Evolutionary conservation across 2,329 filamentous ascomycete species (phyloP).

Genomic region (Sporothrix euskadiensis): DNA sequence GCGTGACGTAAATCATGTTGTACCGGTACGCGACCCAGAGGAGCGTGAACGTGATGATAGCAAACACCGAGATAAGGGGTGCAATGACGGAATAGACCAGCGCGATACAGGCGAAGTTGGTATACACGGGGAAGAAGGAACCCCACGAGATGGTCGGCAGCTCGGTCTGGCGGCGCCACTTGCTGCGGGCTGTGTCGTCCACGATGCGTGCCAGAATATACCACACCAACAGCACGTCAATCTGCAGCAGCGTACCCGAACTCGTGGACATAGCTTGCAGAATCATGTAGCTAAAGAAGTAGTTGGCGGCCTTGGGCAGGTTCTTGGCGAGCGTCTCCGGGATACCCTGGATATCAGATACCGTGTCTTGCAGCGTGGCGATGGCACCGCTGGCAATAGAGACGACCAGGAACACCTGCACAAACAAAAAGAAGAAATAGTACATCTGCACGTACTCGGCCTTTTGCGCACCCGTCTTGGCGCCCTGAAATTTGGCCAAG

Average conservation of each 20-base stretch:
- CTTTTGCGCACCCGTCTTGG: slow-evolving; percentile 76
- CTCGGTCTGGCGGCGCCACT: slow-evolving; percentile 81
- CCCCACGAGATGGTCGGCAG: slow-evolving; percentile 84
- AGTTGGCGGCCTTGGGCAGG: slow-evolving; percentile 84
- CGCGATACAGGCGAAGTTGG: slow-evolving; percentile 91
- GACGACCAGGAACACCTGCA: slow-evolving; percentile 92
- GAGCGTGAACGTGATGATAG: slow-evolving; percentile 84
- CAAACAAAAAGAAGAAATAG: slow-evolving; percentile 92
- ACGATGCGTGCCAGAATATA: slow-evolving; percentile 77
- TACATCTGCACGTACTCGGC: slow-evolving; percentile 85
- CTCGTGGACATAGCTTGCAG: slow-evolving; percentile 90
- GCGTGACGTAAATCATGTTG: slow-evolving; percentile 91
- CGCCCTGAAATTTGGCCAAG: slow-evolving; percentile 72
- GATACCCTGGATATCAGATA: slow-evolving; percentile 63
- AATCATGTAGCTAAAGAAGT: slow-evolving; percentile 99
- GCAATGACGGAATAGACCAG: slow-evolving; percentile 87
- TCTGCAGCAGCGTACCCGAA: slow-evolving; percentile 82
- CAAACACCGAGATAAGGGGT: slow-evolving; percentile 88
- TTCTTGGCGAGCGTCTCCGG: slow-evolving; percentile 73
- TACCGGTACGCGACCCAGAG: slow-evolving; percentile 97
- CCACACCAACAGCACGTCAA: slow-evolving; percentile 76
- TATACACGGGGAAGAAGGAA: slow-evolving; percentile 92
- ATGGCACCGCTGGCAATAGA: slow-evolving; percentile 75
- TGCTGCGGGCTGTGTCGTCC: slow-evolving; percentile 78
- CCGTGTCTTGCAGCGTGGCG: slow-evolving; percentile 58